These are phyloP conservation scores for Leccinum subtestaceum DNA, from an alignment of 768 basidiomycete genomes.

Conservation along the genomic window DNA sequence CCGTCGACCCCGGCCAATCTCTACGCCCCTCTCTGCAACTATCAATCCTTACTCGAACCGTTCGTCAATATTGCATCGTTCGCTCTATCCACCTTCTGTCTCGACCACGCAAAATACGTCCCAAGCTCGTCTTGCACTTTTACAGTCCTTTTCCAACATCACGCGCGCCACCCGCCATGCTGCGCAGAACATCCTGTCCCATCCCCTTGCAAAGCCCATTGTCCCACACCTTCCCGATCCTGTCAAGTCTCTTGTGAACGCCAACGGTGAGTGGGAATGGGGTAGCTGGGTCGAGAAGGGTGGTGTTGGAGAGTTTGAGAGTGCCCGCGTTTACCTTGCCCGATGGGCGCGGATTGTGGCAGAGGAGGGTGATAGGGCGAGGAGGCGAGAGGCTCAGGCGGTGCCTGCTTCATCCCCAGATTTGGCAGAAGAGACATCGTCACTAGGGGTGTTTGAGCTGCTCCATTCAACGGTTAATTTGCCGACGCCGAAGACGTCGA, in stretches of 20 bases:
- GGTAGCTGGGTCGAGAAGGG: constrained; percentile 91
- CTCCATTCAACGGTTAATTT: constrained; percentile 75
- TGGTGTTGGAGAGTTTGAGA: constrained; percentile 94
- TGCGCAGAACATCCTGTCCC: constrained; percentile 91
- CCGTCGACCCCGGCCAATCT: constrained; percentile 67
- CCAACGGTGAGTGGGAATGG: constrained; percentile 90
- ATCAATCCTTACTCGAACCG: constrained; percentile 61
- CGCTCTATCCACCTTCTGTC: constrained; percentile 54
- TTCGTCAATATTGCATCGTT: constrained; percentile 78
- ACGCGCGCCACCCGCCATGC: constrained; percentile 91
- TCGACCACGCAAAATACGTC: constrained; percentile 53
- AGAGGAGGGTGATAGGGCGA: constrained; percentile 92
- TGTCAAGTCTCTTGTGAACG: constrained; percentile 85
- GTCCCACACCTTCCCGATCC: constrained; percentile 95
- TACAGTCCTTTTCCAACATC: constrained; percentile 94
- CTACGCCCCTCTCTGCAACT: constrained; percentile 33
- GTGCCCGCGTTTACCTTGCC: constrained; percentile 92
- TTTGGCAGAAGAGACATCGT: constrained; percentile 61
- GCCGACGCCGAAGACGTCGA: constrained; percentile 77
- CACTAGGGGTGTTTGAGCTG: constrained; percentile 85
- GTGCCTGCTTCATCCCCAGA: constrained; percentile 51
- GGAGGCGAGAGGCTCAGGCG: constrained; percentile 74
- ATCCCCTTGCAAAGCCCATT: constrained; percentile 94
- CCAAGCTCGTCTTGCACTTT: constrained; percentile 74
- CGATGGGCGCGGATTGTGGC: constrained; percentile 97